Evolutionary conservation across 306 rosid species (phyloP).

Genomic region (Crataegus laevigata): DNA sequence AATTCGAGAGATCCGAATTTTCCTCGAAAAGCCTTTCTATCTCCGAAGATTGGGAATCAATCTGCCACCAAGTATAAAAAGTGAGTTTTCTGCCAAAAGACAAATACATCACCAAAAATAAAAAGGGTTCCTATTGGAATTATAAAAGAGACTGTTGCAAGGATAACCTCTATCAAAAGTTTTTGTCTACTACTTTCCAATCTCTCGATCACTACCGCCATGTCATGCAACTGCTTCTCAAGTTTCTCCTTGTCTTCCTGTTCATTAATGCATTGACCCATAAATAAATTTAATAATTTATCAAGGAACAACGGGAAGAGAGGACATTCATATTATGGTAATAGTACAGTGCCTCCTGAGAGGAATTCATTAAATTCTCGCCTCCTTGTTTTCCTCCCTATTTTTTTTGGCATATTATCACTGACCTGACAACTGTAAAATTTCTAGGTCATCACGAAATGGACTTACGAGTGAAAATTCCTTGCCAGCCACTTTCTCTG

Average conservation of each 20-base stretch:
- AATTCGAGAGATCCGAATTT: constrained; percentile 60
- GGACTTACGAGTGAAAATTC: constrained; percentile 58
- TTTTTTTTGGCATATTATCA: background rate
- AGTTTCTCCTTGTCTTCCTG: constrained; percentile 86
- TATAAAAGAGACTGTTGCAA: background rate
- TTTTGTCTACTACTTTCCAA: constrained; percentile 93
- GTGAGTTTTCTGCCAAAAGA: constrained; percentile 16
- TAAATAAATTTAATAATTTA: constrained; percentile 4
- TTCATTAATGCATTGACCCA: background rate
- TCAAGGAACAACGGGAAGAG: constrained; percentile 5
- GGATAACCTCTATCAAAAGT: constrained; percentile 69
- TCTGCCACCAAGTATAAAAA: constrained; percentile 41
- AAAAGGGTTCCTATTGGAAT: background rate
- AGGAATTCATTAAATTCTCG: background rate
- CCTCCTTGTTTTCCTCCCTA: background rate
- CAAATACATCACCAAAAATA: constrained; percentile 7
- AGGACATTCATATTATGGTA: background rate
- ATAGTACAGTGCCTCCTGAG: too few species aligned
- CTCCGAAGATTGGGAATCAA: constrained; percentile 85
- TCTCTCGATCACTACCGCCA: constrained; percentile 87
- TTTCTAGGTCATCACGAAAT: background rate
- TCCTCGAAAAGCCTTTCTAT: constrained; percentile 94
- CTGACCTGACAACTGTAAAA: background rate
- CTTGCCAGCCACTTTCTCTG: constrained; percentile 41
- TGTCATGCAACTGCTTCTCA: constrained; percentile 84